phyloP scores from a whole-genome alignment of 768 basidiomycete genomes.

The Naganishia antarctica region DNA sequence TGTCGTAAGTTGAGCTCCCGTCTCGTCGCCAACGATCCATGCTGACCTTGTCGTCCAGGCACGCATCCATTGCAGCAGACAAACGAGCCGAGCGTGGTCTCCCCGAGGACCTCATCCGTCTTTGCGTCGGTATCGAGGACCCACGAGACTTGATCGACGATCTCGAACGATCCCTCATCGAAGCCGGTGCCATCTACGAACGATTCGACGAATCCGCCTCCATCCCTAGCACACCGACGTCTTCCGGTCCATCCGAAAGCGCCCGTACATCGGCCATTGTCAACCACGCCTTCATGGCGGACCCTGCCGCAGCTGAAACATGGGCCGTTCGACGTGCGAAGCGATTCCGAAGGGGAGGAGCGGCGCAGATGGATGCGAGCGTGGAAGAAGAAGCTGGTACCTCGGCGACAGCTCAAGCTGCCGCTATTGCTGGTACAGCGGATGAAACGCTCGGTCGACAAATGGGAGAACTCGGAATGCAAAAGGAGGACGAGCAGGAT shows the following conservation, averaged over 20 bases:
- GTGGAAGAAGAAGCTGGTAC: neutral
- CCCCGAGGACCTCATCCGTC: slow-evolving; percentile 95
- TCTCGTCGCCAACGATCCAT: neutral
- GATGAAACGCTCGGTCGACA: slow-evolving; percentile 13
- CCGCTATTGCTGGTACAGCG: slow-evolving; percentile 5
- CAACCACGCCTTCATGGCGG: slow-evolving; percentile 19
- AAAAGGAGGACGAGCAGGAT: slow-evolving; percentile 33
- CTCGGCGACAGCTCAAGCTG: neutral
- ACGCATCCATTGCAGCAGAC: slow-evolving; percentile 94
- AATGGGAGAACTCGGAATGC: slow-evolving; percentile 8
- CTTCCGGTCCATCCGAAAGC: neutral
- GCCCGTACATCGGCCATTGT: slow-evolving; percentile 1
- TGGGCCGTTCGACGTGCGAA: slow-evolving; percentile 47
- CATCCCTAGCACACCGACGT: slow-evolving; percentile 31
- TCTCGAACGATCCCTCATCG: slow-evolving; percentile 83
- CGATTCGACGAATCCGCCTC: slow-evolving; percentile 27
- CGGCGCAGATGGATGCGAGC: neutral
- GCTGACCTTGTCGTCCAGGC: slow-evolving; percentile 54
- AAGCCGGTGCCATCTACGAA: slow-evolving; percentile 72
- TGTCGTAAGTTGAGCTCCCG: slow-evolving; percentile 85
- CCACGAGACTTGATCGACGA: slow-evolving; percentile 87
- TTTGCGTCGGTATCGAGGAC: slow-evolving; percentile 98
- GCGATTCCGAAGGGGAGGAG: slow-evolving; percentile 37
- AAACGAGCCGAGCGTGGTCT: slow-evolving; percentile 92
- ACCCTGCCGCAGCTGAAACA: slow-evolving; percentile 18